These are phyloP conservation scores for Hygrocybe punicea DNA, from an alignment of 768 basidiomycete species.

Conservation along the genomic window DNA sequence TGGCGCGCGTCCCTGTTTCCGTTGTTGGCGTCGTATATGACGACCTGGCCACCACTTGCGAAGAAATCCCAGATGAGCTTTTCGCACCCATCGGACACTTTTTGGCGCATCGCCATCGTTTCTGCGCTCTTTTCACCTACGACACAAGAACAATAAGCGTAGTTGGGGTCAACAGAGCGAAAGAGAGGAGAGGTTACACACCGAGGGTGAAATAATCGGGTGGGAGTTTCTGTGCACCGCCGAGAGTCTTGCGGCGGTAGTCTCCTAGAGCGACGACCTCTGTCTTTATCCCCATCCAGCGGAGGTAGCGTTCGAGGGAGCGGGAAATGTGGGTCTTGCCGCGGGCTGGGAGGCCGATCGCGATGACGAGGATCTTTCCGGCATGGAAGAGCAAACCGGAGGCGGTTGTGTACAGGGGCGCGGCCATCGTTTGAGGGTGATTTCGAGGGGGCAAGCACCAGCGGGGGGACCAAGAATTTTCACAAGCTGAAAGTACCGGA, in stretches of 20 bases:
- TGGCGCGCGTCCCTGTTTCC: constrained; percentile 67
- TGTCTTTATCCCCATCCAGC: constrained; percentile 98
- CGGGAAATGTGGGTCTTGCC: constrained; percentile 97
- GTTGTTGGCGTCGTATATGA: constrained; percentile 98
- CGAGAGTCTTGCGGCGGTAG: constrained; percentile 85
- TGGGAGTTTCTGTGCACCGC: constrained; percentile 83
- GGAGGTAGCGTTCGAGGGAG: constrained; percentile 91
- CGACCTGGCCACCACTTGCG: constrained; percentile 83
- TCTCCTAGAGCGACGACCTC: constrained; percentile 94
- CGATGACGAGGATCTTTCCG: constrained; percentile 90
- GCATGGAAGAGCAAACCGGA: constrained; percentile 86
- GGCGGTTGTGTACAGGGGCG: constrained; percentile 92
- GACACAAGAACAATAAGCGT: neutral
- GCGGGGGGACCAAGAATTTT: too few relatives aligned
- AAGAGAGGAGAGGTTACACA: constrained; percentile 28
- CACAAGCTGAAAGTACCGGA: too few relatives aligned
- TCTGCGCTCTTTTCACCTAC: constrained; percentile 75
- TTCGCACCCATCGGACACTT: constrained; percentile 81
- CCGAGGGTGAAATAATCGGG: constrained; percentile 89
- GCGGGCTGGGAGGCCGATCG: constrained; percentile 89
- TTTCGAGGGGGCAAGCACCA: too few relatives aligned
- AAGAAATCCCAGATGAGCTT: constrained; percentile 88
- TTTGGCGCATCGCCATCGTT: constrained; percentile 72
- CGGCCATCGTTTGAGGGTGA: constrained; percentile 58
- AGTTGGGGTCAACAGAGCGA: neutral